These are phyloP conservation scores for Flaveria linearis DNA, from an alignment of 129 eudicot species.

Conservation along the genomic window DNA sequence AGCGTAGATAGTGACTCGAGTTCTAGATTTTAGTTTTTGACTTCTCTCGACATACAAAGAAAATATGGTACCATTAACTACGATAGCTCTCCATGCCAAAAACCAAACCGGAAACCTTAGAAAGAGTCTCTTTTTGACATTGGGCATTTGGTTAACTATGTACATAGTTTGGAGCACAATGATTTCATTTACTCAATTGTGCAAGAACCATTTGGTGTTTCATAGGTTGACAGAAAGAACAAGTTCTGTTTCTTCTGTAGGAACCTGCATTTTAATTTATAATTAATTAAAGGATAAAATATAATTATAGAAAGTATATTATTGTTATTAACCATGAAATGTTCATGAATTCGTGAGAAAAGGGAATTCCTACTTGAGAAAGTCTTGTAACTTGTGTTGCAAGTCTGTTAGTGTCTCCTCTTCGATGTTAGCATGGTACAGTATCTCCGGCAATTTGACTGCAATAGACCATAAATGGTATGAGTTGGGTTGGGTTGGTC, in stretches of 20 bases:
- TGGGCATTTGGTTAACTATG: not conserved
- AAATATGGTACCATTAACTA: not conserved
- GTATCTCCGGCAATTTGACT: conserved; percentile 72
- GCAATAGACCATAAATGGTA: conserved; percentile 18
- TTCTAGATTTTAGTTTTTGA: not conserved
- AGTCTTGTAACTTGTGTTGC: conserved; percentile 48
- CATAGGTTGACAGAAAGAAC: conserved; percentile 49
- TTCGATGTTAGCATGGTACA: conserved; percentile 49
- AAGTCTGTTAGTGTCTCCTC: conserved; percentile 43
- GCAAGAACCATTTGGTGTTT: conserved; percentile 40
- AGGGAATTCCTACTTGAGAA: conserved; percentile 49
- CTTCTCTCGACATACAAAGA: not conserved
- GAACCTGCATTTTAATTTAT: conserved; percentile 42
- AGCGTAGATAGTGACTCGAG: not conserved
- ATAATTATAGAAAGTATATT: not conserved
- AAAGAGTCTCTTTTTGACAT: not conserved
- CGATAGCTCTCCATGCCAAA: conserved; percentile 5
- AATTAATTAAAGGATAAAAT: not conserved
- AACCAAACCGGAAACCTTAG: conserved; percentile 2
- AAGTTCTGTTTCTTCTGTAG: conserved; percentile 53
- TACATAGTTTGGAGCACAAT: conserved; percentile 12
- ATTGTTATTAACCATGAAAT: not conserved
- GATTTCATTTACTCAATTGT: conserved; percentile 25
- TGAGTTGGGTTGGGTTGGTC: not conserved
- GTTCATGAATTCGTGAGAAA: not conserved